Percentiles rank a stretch among this genome's conserved stretches.
These are phyloP conservation scores for Ceratocystis huliohia DNA, from an alignment of 2,329 filamentous ascomycete genomes.

Conservation along the genomic window DNA sequence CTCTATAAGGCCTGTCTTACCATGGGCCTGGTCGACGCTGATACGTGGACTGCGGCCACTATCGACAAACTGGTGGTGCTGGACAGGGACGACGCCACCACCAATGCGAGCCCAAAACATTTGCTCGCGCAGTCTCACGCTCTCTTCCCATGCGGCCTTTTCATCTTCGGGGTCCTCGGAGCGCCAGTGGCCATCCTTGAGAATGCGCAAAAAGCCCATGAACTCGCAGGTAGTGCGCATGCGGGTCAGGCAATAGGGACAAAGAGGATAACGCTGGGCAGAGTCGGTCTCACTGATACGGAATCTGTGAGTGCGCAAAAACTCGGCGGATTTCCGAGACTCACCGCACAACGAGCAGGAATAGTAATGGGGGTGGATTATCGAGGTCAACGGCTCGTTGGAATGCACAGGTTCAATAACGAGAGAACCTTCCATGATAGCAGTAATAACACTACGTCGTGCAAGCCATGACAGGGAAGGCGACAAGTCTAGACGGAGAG, in stretches of 20 bases:
- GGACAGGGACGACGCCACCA: constrained; percentile 69
- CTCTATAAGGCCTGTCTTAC: neutral
- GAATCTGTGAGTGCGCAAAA: constrained; percentile 76
- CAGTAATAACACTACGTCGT: constrained; percentile 67
- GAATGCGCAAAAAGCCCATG: constrained; percentile 76
- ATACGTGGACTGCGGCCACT: constrained; percentile 26
- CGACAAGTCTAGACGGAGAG: constrained; percentile 74
- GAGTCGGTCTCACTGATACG: constrained; percentile 75
- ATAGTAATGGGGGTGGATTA: constrained; percentile 43
- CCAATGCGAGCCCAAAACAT: constrained; percentile 97
- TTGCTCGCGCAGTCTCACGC: constrained; percentile 73
- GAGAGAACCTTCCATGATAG: constrained; percentile 72
- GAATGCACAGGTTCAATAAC: constrained; percentile 78
- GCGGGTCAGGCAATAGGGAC: constrained; percentile 71
- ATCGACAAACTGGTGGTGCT: constrained; percentile 2
- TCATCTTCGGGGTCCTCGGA: constrained; percentile 73
- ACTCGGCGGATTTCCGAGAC: constrained; percentile 52
- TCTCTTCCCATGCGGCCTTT: constrained; percentile 87
- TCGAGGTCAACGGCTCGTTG: constrained; percentile 37
- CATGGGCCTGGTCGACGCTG: constrained; percentile 24
- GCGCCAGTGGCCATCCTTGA: constrained; percentile 86
- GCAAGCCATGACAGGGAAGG: constrained; percentile 90
- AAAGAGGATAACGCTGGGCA: constrained; percentile 80
- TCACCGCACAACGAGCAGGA: constrained; percentile 87
- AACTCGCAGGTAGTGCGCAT: constrained; percentile 86